Percentiles rank a stretch among this genome's conserved stretches.
Evolutionary conservation across 805 yeast species (phyloP).

Genomic region (Candida insectalens): DNA sequence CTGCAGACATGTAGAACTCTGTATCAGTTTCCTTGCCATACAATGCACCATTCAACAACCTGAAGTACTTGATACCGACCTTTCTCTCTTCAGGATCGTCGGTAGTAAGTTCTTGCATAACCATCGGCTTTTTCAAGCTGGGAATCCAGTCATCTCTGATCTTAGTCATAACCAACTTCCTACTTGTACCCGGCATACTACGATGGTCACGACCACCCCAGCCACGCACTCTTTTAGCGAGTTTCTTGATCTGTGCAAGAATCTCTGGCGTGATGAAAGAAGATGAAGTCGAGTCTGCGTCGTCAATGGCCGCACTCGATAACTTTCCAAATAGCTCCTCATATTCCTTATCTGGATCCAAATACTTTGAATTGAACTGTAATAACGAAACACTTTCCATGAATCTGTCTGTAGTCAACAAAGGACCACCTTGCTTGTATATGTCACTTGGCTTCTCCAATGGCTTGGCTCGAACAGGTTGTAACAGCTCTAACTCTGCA

Average conservation of each 20-base stretch:
- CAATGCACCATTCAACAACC: slow-evolving; percentile 29
- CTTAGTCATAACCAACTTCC: slow-evolving; percentile 59
- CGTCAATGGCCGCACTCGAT: slow-evolving; percentile 57
- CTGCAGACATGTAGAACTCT: slow-evolving; percentile 46
- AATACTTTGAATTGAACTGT: slow-evolving; percentile 36
- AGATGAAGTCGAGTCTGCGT: slow-evolving; percentile 69
- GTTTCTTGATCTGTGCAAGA: slow-evolving; percentile 49
- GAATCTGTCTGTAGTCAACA: slow-evolving; percentile 38
- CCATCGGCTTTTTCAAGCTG: slow-evolving; percentile 47
- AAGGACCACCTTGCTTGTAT: slow-evolving; percentile 21
- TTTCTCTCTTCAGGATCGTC: slow-evolving; percentile 38
- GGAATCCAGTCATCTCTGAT: slow-evolving; percentile 80
- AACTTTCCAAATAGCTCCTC: slow-evolving; percentile 62
- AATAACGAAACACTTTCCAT: slow-evolving; percentile 30
- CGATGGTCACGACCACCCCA: slow-evolving; percentile 81
- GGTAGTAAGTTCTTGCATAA: slow-evolving; percentile 28
- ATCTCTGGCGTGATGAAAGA: slow-evolving; percentile 61
- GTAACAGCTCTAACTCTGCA: slow-evolving; percentile 23
- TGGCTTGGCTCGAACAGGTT: slow-evolving; percentile 17
- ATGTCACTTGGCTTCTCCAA: slow-evolving; percentile 18
- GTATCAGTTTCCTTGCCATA: slow-evolving; percentile 29
- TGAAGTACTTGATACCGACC: slow-evolving; percentile 47
- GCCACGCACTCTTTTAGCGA: slow-evolving; percentile 53
- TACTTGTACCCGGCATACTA: slow-evolving; percentile 62
- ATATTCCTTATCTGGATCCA: slow-evolving; percentile 74